Evolutionary conservation across 345 rosid species (phyloP).

Genomic region (Laguncularia racemosa): DNA sequence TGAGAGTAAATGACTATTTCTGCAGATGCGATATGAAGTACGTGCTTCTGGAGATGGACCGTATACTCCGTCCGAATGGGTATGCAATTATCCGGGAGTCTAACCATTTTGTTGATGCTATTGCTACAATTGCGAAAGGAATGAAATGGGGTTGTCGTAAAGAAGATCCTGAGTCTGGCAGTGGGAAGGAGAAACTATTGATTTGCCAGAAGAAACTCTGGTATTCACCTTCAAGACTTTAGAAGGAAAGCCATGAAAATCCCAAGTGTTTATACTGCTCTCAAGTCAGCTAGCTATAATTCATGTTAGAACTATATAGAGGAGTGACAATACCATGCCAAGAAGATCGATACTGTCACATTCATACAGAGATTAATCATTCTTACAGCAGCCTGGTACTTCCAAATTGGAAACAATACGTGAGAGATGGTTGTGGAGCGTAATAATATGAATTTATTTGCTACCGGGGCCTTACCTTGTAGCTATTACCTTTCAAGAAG

Average conservation of each 20-base stretch:
- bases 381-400: too few relatives aligned
- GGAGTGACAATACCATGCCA: too few relatives aligned
- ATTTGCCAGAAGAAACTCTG: conserved; percentile 93
- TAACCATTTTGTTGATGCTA: conserved; percentile 58
- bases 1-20: background rate
- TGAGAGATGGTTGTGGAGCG: too few relatives aligned
- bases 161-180: conserved; percentile 63
- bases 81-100: conserved; percentile 79
- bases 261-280: too few relatives aligned
- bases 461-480: too few relatives aligned
- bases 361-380: too few relatives aligned
- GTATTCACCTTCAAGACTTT: conserved; percentile 40
- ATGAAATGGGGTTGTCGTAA: conserved; percentile 81
- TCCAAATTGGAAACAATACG: too few relatives aligned
- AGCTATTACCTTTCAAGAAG: too few relatives aligned
- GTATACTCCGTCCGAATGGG: conserved; percentile 78
- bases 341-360: too few relatives aligned
- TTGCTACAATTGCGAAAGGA: conserved; percentile 63
- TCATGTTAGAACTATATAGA: too few relatives aligned
- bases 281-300: too few relatives aligned
- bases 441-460: too few relatives aligned
- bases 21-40: conserved; percentile 88
- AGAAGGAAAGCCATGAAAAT: background rate
- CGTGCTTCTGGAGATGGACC: conserved; percentile 87
- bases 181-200: conserved; percentile 69